Evolutionary conservation across 805 yeast genomes (phyloP).

Genomic region (Pichia occidentalis): DNA sequence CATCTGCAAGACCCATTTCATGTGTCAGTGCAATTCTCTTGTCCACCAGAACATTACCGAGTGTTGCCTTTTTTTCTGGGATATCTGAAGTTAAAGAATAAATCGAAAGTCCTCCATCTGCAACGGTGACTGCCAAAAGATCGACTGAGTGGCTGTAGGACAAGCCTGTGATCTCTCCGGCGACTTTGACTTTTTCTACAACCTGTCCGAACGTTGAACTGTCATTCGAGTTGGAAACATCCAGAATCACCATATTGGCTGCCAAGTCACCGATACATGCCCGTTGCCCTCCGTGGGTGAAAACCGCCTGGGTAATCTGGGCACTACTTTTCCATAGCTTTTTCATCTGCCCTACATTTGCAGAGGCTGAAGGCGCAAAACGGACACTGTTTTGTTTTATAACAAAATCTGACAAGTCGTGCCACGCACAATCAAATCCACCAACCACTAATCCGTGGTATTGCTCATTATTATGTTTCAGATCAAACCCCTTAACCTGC

Average conservation of each 20-base stretch:
- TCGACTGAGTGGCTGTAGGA: slow-evolving; percentile 55
- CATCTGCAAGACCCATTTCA: slow-evolving; percentile 16
- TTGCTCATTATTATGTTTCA: slow-evolving; percentile 18
- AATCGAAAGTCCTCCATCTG: slow-evolving; percentile 53
- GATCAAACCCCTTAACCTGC: slow-evolving; percentile 37
- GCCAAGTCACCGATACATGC: slow-evolving; percentile 64
- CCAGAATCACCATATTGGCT: slow-evolving; percentile 45
- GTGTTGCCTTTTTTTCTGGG: slow-evolving; percentile 44
- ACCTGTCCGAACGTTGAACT: slow-evolving; percentile 28
- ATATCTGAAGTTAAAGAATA: slow-evolving; percentile 47
- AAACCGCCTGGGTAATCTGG: slow-evolving; percentile 41
- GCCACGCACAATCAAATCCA: slow-evolving; percentile 31
- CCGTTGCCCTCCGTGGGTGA: slow-evolving; percentile 56
- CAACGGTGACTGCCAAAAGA: slow-evolving; percentile 47
- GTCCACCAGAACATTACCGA: slow-evolving; percentile 35
- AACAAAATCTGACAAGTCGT: slow-evolving; percentile 26
- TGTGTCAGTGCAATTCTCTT: slow-evolving; percentile 23
- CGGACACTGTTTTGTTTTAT: neutral
- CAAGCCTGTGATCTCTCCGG: slow-evolving; percentile 52
- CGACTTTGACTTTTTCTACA: slow-evolving; percentile 30
- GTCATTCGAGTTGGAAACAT: slow-evolving; percentile 31
- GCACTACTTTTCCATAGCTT: slow-evolving; percentile 13
- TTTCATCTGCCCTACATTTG: slow-evolving; percentile 5
- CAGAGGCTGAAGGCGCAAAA: neutral
- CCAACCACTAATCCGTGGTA: slow-evolving; percentile 34